Conservation (phyloP, 176 grass and related monocot genomes). For the Themeda triandra region DNA sequence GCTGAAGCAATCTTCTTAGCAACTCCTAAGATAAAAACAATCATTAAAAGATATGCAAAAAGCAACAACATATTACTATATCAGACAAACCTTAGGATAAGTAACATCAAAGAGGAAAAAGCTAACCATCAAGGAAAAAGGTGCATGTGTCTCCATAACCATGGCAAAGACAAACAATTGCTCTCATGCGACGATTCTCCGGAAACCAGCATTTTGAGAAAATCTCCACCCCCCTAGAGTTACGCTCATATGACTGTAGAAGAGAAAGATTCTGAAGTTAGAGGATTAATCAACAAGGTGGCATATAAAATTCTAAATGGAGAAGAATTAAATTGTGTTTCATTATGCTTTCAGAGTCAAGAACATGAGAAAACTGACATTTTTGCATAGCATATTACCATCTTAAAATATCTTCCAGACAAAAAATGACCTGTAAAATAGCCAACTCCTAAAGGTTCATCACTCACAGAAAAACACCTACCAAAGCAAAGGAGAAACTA, state of each 20-base stretch:
- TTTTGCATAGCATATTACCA: not conserved
- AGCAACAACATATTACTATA: slow-evolving; percentile 9
- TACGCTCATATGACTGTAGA: slow-evolving; percentile 65
- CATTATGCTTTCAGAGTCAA: not conserved
- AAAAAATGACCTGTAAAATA: not conserved
- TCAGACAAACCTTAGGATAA: slow-evolving; percentile 1
- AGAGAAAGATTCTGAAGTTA: not conserved
- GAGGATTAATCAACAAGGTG: slow-evolving; percentile 25
- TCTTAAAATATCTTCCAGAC: not conserved
- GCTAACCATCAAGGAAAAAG: slow-evolving; percentile 97
- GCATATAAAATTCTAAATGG: not conserved
- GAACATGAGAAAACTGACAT: slow-evolving; percentile 6
- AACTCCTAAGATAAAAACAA: slow-evolving; percentile 57
- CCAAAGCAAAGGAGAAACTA: slow-evolving; percentile 14
- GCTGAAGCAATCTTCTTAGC: slow-evolving; percentile 76
- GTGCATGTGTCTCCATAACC: slow-evolving; percentile 97
- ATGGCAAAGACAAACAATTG: slow-evolving; percentile 91
- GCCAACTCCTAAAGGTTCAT: not conserved
- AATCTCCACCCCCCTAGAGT: slow-evolving; percentile 88
- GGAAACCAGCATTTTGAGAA: slow-evolving; percentile 97
- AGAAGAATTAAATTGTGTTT: not conserved
- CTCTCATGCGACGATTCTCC: slow-evolving; percentile 52
- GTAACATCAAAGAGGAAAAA: slow-evolving; percentile 15
- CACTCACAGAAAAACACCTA: not conserved
- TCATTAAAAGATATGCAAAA: not conserved